Conservation (phyloP, 148 eudicot species). For the Linanthus parryae region DNA sequence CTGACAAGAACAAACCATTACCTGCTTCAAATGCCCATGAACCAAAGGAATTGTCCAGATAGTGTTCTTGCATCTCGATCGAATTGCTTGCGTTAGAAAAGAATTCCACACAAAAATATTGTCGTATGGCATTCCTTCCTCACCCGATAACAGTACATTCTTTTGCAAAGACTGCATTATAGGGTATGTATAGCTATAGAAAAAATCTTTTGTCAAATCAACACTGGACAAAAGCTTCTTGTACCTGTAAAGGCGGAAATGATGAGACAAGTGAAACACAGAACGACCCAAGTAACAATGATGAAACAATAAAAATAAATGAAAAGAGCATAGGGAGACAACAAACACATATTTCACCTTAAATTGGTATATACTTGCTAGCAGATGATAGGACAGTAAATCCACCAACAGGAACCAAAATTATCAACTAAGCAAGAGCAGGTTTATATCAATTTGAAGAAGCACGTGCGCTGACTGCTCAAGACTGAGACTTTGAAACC, state of each 20-base stretch:
- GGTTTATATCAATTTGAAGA: too few relatives aligned
- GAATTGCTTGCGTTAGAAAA: constrained; percentile 57
- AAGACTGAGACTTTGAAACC: too few relatives aligned
- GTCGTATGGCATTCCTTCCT: constrained; percentile 72
- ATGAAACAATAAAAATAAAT: too few relatives aligned
- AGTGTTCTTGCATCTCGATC: constrained; percentile 60
- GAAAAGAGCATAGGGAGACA: neutral
- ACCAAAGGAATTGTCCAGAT: constrained; percentile 70
- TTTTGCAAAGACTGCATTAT: constrained; percentile 90
- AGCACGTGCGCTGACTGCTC: too few relatives aligned
- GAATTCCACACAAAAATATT: constrained; percentile 95
- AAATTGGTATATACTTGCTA: neutral
- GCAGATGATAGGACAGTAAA: too few relatives aligned
- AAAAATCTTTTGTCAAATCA: constrained; percentile 95
- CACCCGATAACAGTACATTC: constrained; percentile 63
- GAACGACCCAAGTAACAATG: neutral
- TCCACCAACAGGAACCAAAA: too few relatives aligned
- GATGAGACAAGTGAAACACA: constrained; percentile 1
- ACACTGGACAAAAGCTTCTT: constrained; percentile 96
- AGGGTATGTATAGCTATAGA: constrained; percentile 97
- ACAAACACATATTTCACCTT: neutral
- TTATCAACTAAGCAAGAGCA: too few relatives aligned
- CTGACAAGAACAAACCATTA: constrained; percentile 19
- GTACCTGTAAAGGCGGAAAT: constrained; percentile 61
- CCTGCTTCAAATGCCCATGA: constrained; percentile 90